Evolutionary conservation across 331 rosid genomes (phyloP).

Genomic region (Pyrus hybrid): DNA sequence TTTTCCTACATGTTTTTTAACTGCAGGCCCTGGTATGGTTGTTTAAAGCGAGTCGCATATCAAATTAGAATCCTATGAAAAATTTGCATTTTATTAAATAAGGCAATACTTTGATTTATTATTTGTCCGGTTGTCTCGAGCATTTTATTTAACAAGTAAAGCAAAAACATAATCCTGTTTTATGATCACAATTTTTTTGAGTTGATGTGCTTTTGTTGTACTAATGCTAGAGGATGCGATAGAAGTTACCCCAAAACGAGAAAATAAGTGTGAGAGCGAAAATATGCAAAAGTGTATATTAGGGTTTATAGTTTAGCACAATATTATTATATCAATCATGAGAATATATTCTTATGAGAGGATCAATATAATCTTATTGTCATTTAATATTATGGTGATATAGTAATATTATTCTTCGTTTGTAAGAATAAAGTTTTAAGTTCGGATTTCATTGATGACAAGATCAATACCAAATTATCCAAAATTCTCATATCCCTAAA

Average conservation of each 20-base stretch:
- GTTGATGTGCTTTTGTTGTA: background rate
- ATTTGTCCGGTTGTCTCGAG: background rate
- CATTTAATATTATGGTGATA: too few relatives aligned
- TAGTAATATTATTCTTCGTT: too few relatives aligned
- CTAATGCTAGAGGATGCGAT: background rate
- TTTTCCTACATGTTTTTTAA: background rate
- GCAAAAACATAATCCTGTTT: background rate
- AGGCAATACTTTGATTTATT: background rate
- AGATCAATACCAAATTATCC: too few relatives aligned
- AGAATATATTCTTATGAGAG: background rate
- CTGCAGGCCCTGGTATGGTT: background rate
- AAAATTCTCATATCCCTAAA: too few relatives aligned
- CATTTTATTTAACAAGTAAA: background rate
- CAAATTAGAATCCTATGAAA: constrained; percentile 5
- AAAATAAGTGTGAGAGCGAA: background rate
- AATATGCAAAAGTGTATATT: too few relatives aligned
- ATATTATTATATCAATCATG: background rate
- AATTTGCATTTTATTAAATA: background rate
- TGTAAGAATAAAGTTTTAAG: too few relatives aligned
- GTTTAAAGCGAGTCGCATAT: background rate
- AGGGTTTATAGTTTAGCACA: background rate
- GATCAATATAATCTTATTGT: background rate
- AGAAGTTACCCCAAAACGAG: background rate
- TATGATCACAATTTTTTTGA: background rate
- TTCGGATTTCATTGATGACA: too few relatives aligned